Evolutionary conservation across 106 monocot genomes (phyloP).

Genomic region (Chionographis japonica): DNA sequence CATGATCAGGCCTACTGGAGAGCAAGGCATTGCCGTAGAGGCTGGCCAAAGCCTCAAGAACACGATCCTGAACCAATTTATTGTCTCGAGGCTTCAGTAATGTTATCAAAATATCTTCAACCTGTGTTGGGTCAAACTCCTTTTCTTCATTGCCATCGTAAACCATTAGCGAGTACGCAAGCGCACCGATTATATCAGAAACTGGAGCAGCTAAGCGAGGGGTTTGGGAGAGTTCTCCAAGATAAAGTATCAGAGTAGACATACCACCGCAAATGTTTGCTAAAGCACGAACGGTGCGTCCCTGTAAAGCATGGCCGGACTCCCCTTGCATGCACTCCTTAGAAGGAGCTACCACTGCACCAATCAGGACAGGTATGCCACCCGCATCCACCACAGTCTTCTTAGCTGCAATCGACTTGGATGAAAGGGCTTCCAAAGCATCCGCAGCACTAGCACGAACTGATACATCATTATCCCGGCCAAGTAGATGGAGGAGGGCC

Average conservation of each 20-base stretch:
- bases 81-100: conserved; percentile 46
- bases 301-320: conserved; percentile 54
- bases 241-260: conserved; percentile 56
- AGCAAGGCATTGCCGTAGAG: conserved; percentile 53
- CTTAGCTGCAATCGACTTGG: conserved; percentile 57
- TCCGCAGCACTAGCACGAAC: conserved; percentile 78
- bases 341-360: conserved; percentile 65
- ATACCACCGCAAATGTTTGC: conserved; percentile 76
- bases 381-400: conserved; percentile 68
- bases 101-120: conserved; percentile 54
- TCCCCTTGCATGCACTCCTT: conserved; percentile 80
- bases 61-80: conserved; percentile 65
- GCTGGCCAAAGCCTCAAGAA: conserved; percentile 76
- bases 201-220: conserved; percentile 41
- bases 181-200: conserved; percentile 64
- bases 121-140: conserved; percentile 36
- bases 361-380: conserved; percentile 63
- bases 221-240: conserved; percentile 47
- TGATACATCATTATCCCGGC: conserved; percentile 61
- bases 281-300: conserved; percentile 53
- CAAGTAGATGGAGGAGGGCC: conserved; percentile 51
- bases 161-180: conserved; percentile 74
- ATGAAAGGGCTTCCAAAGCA: conserved; percentile 73
- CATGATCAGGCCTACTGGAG: conserved; percentile 35
- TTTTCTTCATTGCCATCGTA: conserved; percentile 52